Percentiles rank a stretch among this genome's conserved stretches.
Conservation (phyloP, 352 stramenopile genomes). For the Globisporangium orthogonon region DNA sequence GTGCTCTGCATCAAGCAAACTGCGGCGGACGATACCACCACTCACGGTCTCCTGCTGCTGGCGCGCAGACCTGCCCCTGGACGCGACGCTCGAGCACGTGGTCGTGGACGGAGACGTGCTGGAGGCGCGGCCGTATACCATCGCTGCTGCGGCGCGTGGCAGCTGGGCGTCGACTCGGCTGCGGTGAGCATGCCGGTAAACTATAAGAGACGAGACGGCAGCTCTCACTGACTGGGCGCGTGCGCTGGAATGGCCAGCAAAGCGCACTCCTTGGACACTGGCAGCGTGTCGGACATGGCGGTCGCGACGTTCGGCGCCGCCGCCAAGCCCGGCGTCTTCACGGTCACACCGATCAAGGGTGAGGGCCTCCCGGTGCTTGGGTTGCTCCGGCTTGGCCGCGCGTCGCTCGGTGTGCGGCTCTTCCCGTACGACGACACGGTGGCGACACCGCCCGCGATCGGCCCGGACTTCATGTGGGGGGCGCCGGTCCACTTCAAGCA, state of each 20-base stretch:
- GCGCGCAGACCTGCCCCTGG: constrained; percentile 1
- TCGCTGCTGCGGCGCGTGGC: not conserved
- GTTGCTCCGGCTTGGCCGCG: constrained; percentile 1
- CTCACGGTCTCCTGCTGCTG: no score
- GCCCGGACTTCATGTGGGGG: constrained; percentile 5
- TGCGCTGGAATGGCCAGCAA: no score
- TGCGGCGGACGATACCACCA: no score
- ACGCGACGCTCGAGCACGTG: constrained; percentile 2
- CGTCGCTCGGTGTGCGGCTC: constrained; percentile 3
- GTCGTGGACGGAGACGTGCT: constrained; percentile 16
- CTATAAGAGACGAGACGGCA: no score
- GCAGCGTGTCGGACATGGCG: not conserved
- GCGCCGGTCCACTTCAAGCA: constrained; percentile 6
- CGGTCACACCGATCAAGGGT: constrained; percentile 5
- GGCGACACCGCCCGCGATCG: constrained; percentile 1
- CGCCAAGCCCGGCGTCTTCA: constrained; percentile 2
- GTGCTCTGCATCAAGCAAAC: not conserved
- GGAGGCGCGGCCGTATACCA: constrained; percentile 17
- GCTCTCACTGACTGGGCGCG: no score
- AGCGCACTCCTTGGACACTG: not conserved
- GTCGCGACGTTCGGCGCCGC: no score
- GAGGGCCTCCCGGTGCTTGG: constrained; percentile 2
- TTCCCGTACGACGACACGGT: constrained; percentile 8
- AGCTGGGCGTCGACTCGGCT: no score
- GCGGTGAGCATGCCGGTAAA: no score